Evolutionary conservation across 2,329 filamentous ascomycete species (phyloP).

Genomic region (Penicillium sp.): DNA sequence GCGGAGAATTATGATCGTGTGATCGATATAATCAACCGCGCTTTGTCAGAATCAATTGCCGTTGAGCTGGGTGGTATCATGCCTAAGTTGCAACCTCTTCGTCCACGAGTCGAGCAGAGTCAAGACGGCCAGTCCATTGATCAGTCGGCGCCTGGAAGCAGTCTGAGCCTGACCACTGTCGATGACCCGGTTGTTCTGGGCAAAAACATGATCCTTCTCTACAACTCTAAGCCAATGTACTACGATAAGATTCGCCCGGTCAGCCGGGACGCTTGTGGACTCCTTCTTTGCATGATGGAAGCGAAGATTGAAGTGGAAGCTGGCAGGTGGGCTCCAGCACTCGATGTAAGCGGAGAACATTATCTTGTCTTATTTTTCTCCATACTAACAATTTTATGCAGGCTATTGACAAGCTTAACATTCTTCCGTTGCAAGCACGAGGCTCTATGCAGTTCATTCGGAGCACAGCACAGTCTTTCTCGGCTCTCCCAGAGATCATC

Average conservation of each 20-base stretch:
- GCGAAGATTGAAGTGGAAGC: slow-evolving; percentile 62
- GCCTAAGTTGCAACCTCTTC: slow-evolving; percentile 75
- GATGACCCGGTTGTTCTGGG: slow-evolving; percentile 67
- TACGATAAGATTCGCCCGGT: slow-evolving; percentile 58
- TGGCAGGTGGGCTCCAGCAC: slow-evolving; percentile 60
- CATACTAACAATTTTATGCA: slow-evolving; percentile 35
- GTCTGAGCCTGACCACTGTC: slow-evolving; percentile 64
- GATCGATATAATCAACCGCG: slow-evolving; percentile 84
- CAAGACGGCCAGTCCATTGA: slow-evolving; percentile 14
- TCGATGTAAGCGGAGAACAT: slow-evolving; percentile 58
- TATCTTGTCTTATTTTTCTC: background rate
- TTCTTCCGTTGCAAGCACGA: slow-evolving; percentile 74
- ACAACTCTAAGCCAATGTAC: slow-evolving; percentile 62
- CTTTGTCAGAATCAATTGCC: slow-evolving; percentile 84
- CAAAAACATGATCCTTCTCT: slow-evolving; percentile 62
- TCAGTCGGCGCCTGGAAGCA: slow-evolving; percentile 37
- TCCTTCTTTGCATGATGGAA: slow-evolving; percentile 62
- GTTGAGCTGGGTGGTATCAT: slow-evolving; percentile 82
- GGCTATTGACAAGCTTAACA: slow-evolving; percentile 72
- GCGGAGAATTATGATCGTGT: slow-evolving; percentile 95
- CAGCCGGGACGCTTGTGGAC: slow-evolving; percentile 60
- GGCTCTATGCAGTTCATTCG: slow-evolving; percentile 80
- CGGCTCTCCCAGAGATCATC: slow-evolving; percentile 74
- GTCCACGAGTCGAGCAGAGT: slow-evolving; percentile 58
- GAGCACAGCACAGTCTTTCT: slow-evolving; percentile 76